Conservation (phyloP, 164 flowering plant species). For the Macadamia integrifolia region DNA sequence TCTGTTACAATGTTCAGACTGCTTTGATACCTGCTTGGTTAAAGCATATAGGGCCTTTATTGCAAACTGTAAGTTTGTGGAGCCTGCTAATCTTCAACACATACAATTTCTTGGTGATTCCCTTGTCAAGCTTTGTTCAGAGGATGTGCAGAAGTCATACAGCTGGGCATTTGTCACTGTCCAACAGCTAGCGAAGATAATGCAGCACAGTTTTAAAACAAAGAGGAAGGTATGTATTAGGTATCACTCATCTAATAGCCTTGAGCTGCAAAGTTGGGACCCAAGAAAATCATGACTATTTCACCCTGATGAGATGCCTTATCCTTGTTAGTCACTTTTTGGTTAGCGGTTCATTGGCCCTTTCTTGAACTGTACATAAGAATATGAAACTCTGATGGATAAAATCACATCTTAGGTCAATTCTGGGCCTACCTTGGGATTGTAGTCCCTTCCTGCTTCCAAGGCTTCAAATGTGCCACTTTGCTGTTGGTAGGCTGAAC, state of each 20-base stretch:
- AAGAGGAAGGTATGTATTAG: conserved; percentile 59
- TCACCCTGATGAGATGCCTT: no score
- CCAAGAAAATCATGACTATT: no score
- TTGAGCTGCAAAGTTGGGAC: no score
- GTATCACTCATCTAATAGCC: neutral
- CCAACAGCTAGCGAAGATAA: conserved; percentile 55
- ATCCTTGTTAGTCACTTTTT: no score
- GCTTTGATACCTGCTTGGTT: conserved; percentile 48
- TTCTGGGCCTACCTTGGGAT: no score
- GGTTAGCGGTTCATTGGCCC: no score
- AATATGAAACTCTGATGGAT: no score
- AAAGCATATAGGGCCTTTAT: conserved; percentile 56
- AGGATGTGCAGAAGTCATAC: conserved; percentile 56
- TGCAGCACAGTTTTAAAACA: conserved; percentile 49
- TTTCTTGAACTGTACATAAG: no score
- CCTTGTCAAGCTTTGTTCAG: conserved; percentile 61
- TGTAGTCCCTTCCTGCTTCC: no score
- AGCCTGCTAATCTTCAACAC: conserved; percentile 40
- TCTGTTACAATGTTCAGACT: conserved; percentile 32
- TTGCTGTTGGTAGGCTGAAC: no score
- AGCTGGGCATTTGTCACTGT: conserved; percentile 46
- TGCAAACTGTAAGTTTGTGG: conserved; percentile 49
- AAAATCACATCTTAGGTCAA: no score
- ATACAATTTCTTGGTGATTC: conserved; percentile 50
- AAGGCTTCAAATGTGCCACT: no score